phyloP scores from a whole-genome alignment of 768 basidiomycete genomes.

The Lactarius quietus region DNA sequence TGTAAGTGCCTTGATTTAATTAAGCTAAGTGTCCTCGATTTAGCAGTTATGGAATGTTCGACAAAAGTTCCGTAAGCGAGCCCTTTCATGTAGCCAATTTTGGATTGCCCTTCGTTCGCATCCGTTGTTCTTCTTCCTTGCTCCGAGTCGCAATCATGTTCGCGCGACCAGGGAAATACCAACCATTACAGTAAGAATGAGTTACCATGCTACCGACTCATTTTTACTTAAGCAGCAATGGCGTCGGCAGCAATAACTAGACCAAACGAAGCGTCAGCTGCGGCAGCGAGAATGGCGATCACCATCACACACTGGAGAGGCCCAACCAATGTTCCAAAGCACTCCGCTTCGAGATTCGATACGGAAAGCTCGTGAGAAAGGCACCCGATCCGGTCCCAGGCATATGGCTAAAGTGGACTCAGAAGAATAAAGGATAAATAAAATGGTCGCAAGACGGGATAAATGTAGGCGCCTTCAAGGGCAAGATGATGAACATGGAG shows the following conservation, averaged over 20 bases:
- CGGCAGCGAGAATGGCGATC: background rate
- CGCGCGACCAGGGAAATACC: conserved; percentile 8
- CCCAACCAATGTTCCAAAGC: conserved; percentile 6
- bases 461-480: conserved; percentile 14
- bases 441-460: conserved; percentile 5
- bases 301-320: background rate
- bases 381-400: conserved; percentile 17
- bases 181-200: background rate
- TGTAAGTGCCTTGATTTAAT: conserved; percentile 27
- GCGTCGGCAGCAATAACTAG: background rate
- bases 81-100: conserved; percentile 26
- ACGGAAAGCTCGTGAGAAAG: conserved; percentile 22
- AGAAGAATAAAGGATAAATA: conserved; percentile 15
- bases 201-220: background rate
- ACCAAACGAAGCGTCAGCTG: background rate
- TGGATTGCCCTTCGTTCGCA: conserved; percentile 21
- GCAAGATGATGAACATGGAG: conserved; percentile 7
- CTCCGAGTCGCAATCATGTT: conserved; percentile 22
- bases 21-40: conserved; percentile 27
- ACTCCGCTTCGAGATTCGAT: conserved; percentile 17
- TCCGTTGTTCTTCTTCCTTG: conserved; percentile 26
- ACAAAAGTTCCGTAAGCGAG: conserved; percentile 15
- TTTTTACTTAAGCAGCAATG: background rate
- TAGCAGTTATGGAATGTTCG: conserved; percentile 25
- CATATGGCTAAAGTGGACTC: conserved; percentile 1